Evolutionary conservation across 345 rosid genomes (phyloP), one percentile per base, ranked within the genome.

Genomic region (Hevea brasiliensis): DNA sequence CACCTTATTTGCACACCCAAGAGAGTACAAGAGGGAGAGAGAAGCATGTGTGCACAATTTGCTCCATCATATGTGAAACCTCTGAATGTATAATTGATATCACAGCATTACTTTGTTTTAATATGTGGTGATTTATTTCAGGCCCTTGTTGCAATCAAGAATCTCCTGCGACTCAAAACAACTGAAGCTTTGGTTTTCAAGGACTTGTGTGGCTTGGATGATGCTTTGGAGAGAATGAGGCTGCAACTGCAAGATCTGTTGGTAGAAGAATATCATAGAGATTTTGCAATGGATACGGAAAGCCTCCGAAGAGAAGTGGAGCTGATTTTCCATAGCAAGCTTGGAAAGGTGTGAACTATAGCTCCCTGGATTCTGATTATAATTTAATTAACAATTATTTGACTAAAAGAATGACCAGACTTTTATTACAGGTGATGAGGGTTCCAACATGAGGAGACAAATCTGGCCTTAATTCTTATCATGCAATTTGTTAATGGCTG

Each of bases 111-210:
- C 69, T 47, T 61, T 59, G 44, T 47, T 37, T 76, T 65, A 37
- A 64, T 18, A 61, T 51, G 37, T 44, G 8, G 18, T 45, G 35
- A 32, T 74, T 62, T 61, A 55, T 72, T 76, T 5, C 87, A 92
- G 98, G 97, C 94, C 10, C 97, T 95, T 68, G 66, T 75, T 48
- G 93, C 94, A 45, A 83, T 91, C 77, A 88, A 85, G 86, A 87
- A 76, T 82, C 88, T 95, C 59, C 89, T 92, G 77, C 96, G 79
- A 65, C 93, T 91, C 18, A 84, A 77, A 69, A 71, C 85, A 65
- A 73, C 82, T 7, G 90, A 92, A 65, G 90, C 90, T 79, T 76
- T 56, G 42, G 78, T 87, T 71, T 83, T 91, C 48, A 82, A 65
- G 90, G 96, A 91, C 76, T 88, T 87, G 24, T 90, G 98, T 74